Base-by-base conservation (phyloP, 805 yeast species). In the Limtongia smithiae region DNA sequence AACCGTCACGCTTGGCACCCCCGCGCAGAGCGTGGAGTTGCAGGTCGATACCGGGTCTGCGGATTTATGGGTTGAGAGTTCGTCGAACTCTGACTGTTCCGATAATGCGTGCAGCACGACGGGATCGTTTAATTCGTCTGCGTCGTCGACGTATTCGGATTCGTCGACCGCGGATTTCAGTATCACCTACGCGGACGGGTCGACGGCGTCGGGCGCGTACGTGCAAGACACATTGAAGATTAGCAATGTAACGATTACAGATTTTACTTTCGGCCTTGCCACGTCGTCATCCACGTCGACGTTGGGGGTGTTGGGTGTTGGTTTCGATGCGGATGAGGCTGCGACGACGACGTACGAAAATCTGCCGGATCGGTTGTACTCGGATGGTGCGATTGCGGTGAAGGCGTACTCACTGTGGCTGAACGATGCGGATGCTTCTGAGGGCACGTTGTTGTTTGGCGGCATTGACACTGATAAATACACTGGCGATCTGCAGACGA, bases 21-120 rank as follows among this genome's bases (percentile, higher is more conserved):
- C 79, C 3, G 60, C 68, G 2, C 82, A 82, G 56, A 62, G 68
- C 3, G 69, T 83, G 7, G 68, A 68, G 2, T 80, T 82, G 5
- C 64, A 79, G 38, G 64, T 85, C 20, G 94, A 85, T 63, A 84
- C 91, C 1, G 93, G 91, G 2, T 82, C 89, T 0, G 73, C 84
- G 2, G 91, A 84, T 61, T 64, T 83, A 43, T 83, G 87, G 87
- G 78, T 83, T 37, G 71, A 76, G 59, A 67, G 70, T 30, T 46
- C 61, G 1, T 59, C 67, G 36, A 80, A 79, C 59, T 75, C 82
- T 2, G 74, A 70, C 43, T 68, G 71, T 44, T 46, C 44, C 6
- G 31, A 7, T 27, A 28, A 48, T 35, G 59, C 60, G 36, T 48
- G 62, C 24, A 39, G 48, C 1, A 54, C 65, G 4, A 61, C 50